Evolutionary conservation across 345 rosid species (phyloP).

Genomic region (Capsella bursapastoris): DNA sequence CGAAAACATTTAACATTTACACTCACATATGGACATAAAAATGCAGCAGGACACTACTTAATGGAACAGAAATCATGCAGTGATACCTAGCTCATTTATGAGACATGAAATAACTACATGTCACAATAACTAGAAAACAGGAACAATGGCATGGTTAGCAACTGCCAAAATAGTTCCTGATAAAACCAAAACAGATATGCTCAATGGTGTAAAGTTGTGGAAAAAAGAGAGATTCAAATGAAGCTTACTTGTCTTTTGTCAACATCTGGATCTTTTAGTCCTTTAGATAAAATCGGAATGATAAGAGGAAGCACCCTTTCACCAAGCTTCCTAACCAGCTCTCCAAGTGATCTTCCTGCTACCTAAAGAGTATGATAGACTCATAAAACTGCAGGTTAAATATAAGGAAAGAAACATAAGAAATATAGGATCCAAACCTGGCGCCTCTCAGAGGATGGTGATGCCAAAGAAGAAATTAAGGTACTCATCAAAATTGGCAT

Average conservation of each 20-base stretch:
- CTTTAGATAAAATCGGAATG: slow-evolving; percentile 85
- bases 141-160: slow-evolving; percentile 3
- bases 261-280: slow-evolving; percentile 75
- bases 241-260: slow-evolving; percentile 87
- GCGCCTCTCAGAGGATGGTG: slow-evolving; percentile 92
- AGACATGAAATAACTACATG: slow-evolving; percentile 9
- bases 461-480: slow-evolving; percentile 84
- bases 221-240: background rate
- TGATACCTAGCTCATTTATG: slow-evolving; percentile 13
- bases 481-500: slow-evolving; percentile 98
- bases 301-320: slow-evolving; percentile 99
- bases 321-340: slow-evolving; percentile 98
- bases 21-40: slow-evolving; percentile 21
- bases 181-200: background rate
- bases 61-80: slow-evolving; percentile 18
- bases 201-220: background rate
- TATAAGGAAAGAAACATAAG: slow-evolving; percentile 1
- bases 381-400: slow-evolving; percentile 9
- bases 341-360: slow-evolving; percentile 95
- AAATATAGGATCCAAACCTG: slow-evolving; percentile 59
- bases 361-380: slow-evolving; percentile 52
- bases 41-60: slow-evolving; percentile 18
- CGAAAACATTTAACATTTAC: slow-evolving; percentile 10
- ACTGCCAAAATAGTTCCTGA: slow-evolving; percentile 1
- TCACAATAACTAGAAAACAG: background rate